Base-by-base conservation (phyloP, 2,329 filamentous ascomycete species). In the Aspergillus niger region DNA sequence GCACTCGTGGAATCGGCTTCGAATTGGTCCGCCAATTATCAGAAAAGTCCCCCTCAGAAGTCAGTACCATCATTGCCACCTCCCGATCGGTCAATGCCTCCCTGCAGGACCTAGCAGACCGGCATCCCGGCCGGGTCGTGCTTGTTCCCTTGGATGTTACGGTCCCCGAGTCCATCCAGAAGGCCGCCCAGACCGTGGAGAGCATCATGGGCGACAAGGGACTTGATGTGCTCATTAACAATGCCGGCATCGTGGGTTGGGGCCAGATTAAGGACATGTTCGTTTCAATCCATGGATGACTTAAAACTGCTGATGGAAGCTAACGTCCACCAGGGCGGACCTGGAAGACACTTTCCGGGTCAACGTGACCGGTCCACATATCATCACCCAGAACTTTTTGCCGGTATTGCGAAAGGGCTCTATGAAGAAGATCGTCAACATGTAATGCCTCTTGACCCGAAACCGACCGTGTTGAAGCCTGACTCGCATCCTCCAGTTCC, bases 171-270 rank as follows among this genome's bases (percentile, higher is more conserved):
- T 77, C 73, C 41, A 70, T 81, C 5, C 64, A 75, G 43, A 59
- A 71, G 13, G 80, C 77, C 0, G 76, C 65, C 0, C 57, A 57
- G 0, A 59, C 67, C 13, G 74, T 80, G 3, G 74, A 79, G 28
- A 48, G 55, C 4, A 65, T 66, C 2, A 64, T 81, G 1, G 63
- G 66, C 15, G 79, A 72, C 3, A 74, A 73, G 10, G 80, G 79
- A 0, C 69, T 83, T 0, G 81, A 83, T 63, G 76, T 82, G 7
- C 60, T 83, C 28, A 72, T 81, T 58, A 81, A 82, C 66, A 81
- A 81, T 67, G 79, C 77, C 0, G 80, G 78, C 0, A 62, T 74
- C 24, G 54, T 55, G 44, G 57, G 61, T 0, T 39, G 38, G 17
- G 59, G 53, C 0, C 63, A 63, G n/a, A 8, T 72, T 8, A 63